Base-by-base conservation (phyloP, 805 yeast species). In the Ogataea methylovora region DNA sequence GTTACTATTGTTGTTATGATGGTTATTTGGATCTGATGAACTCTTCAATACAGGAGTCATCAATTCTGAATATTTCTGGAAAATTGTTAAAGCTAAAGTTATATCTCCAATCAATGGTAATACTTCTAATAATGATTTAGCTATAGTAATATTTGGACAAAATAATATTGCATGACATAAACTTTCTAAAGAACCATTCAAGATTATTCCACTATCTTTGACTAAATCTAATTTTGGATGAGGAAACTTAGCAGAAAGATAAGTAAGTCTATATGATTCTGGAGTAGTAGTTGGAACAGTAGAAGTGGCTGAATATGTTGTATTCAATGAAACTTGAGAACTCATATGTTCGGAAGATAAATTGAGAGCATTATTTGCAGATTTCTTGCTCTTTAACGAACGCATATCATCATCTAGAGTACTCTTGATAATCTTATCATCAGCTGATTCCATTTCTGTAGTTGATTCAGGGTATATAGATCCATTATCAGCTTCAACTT, bases 151-250 rank as follows among this genome's bases (percentile, higher is more conserved):
- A 14, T 61, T 49, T 4, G 72, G 67, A 38, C 68, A 68, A 52
- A 78, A 79, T 12, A 86, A 52, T 18, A 84, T 61, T 3, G 83
- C 71, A 57, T 88, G 97, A 36, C 88, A 74, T 24, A 87, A 65
- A 30, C 87, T 72, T 53, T 87, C 96, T 9, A 73, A 49, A 0
- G 84, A 52, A 14, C 84, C 84, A 16, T 71, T 65, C 7, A 66
- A 42, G 20, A 69, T 61, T 13, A 47, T 41, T 14, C 70, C 69
- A 15, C 71, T 67, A 4, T 60, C 51, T 13, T 55, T 51, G 47
- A 79, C 84, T 37, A 73, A 40, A 23, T 58, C 63, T 20, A 79
- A 50, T 30, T 71, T 76, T 5, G 86, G 86, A 47, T 80, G 88
- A 8, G 84, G 82, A 39, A 65, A 72, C 3, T 49, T 52, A 19